These are phyloP conservation scores for Jackrogersella multiformis DNA, from an alignment of 495 filamentous ascomycete genomes.

Conservation along the genomic window DNA sequence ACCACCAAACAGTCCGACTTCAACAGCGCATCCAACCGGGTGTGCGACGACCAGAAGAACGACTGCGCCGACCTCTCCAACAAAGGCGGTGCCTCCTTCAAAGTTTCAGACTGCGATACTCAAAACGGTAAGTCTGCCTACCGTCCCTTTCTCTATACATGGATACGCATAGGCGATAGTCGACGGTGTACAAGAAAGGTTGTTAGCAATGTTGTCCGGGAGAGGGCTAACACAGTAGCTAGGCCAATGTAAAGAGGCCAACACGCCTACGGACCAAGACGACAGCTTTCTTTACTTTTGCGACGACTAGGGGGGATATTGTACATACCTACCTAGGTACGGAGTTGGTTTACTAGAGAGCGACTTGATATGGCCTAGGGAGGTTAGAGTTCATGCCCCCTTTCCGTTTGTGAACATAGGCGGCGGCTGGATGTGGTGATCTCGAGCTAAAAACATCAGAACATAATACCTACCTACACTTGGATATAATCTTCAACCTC, in stretches of 20 bases:
- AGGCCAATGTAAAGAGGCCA: constrained; percentile 23
- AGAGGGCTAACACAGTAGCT: neutral
- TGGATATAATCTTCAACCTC: too few relatives aligned
- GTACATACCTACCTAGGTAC: neutral
- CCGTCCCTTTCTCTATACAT: neutral
- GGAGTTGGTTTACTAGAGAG: too few relatives aligned
- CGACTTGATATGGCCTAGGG: neutral
- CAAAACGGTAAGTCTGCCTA: constrained; percentile 48
- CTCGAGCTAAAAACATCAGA: too few relatives aligned
- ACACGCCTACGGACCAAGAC: constrained; percentile 23
- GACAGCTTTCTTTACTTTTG: constrained; percentile 34
- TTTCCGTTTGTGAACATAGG: too few relatives aligned
- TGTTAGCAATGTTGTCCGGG: neutral
- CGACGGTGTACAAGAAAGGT: neutral
- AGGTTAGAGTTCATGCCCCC: neutral
- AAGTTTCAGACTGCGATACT: constrained; percentile 49
- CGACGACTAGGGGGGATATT: constrained; percentile 7
- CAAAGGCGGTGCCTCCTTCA: constrained; percentile 35
- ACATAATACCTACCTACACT: too few relatives aligned
- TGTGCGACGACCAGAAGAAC: constrained; percentile 56
- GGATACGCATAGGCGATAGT: neutral
- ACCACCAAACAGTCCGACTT: constrained; percentile 48
- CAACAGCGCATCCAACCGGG: constrained; percentile 48
- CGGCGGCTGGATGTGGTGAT: too few relatives aligned
- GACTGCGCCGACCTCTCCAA: constrained; percentile 50